phyloP scores from a whole-genome alignment of 192 early-diverging fungal species.

The Gryganskiella cystojenkinii region DNA sequence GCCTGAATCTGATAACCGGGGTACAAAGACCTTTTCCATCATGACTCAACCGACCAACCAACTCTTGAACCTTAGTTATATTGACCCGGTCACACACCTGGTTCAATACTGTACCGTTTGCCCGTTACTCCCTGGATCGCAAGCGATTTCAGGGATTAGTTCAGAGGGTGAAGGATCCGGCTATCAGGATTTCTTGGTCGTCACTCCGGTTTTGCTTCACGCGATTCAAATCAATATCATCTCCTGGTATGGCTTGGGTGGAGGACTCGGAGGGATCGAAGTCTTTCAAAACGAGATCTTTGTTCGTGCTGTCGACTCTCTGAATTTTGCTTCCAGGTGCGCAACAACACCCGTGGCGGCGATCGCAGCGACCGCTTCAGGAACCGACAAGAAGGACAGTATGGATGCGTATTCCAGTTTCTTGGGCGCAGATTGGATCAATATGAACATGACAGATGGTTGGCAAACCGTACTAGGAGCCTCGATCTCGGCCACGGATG shows the following conservation, averaged over 20 bases:
- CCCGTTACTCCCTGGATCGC: conserved; percentile 34
- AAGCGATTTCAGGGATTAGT: background rate
- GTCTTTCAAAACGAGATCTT: conserved; percentile 49
- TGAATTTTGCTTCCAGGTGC: conserved; percentile 20
- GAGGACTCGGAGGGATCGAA: conserved; percentile 52
- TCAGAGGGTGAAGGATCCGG: background rate
- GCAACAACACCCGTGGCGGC: background rate
- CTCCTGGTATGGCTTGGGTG: conserved; percentile 63
- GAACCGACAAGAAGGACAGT: background rate
- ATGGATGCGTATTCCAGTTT: conserved; percentile 25
- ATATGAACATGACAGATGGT: conserved; percentile 19
- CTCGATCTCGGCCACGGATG: conserved; percentile 17
- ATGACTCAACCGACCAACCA: conserved; percentile 66
- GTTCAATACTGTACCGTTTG: conserved; percentile 53
- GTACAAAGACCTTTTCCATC: conserved; percentile 74
- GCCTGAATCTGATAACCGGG: conserved; percentile 59
- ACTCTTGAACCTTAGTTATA: conserved; percentile 68
- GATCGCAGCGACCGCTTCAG: background rate
- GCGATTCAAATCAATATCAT: conserved; percentile 68
- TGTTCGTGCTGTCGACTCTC: conserved; percentile 10
- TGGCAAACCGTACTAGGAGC: conserved; percentile 44
- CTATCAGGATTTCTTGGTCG: conserved; percentile 62
- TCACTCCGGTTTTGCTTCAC: conserved; percentile 49
- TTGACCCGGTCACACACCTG: conserved; percentile 64
- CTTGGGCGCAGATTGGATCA: conserved; percentile 34